A percentile compares a stretch with the other conserved stretches of the same genome.
phyloP scores from a whole-genome alignment of 495 filamentous ascomycete species.

The Trichoderma reesei region DNA sequence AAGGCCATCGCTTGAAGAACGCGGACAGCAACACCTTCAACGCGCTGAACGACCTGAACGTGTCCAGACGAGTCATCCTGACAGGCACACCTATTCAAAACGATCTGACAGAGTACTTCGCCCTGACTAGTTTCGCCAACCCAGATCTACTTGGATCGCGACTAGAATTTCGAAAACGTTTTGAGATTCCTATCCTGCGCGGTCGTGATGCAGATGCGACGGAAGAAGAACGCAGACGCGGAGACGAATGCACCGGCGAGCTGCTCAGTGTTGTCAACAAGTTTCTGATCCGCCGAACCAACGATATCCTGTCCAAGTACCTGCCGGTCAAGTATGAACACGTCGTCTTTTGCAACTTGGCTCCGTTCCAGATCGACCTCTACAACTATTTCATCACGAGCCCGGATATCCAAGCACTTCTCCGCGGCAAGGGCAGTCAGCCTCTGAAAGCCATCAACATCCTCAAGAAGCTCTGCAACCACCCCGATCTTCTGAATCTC shows the following conservation, averaged over 20 bases:
- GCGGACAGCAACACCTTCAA: conserved; percentile 91
- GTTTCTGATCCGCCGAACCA: conserved; percentile 96
- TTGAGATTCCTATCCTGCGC: conserved; percentile 83
- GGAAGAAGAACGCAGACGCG: conserved; percentile 71
- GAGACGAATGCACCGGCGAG: conserved; percentile 74
- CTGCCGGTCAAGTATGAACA: conserved; percentile 98
- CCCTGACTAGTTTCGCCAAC: conserved; percentile 93
- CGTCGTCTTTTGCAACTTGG: conserved; percentile 97
- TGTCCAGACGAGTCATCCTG: conserved; percentile 84
- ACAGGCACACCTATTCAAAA: conserved; percentile 98
- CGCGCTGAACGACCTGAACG: conserved; percentile 81
- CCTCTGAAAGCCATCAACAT: conserved; percentile 93
- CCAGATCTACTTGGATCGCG: conserved; percentile 83
- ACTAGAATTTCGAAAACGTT: conserved; percentile 89
- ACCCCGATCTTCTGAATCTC: conserved; percentile 86
- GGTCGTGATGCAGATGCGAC: conserved; percentile 87
- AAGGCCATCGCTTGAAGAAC: conserved; percentile 97
- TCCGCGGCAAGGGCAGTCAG: conserved; percentile 91
- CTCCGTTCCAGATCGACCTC: conserved; percentile 81
- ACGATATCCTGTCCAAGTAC: conserved; percentile 97
- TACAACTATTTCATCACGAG: conserved; percentile 97
- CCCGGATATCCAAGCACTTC: conserved; percentile 84
- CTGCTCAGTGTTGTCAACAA: conserved; percentile 85
- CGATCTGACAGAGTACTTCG: conserved; percentile 94
- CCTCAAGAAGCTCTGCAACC: conserved; percentile 98